Percentiles rank a stretch among this genome's conserved stretches.
These are phyloP conservation scores for Scheffersomyces lignosus DNA, from an alignment of 805 yeast genomes.

Conservation along the genomic window DNA sequence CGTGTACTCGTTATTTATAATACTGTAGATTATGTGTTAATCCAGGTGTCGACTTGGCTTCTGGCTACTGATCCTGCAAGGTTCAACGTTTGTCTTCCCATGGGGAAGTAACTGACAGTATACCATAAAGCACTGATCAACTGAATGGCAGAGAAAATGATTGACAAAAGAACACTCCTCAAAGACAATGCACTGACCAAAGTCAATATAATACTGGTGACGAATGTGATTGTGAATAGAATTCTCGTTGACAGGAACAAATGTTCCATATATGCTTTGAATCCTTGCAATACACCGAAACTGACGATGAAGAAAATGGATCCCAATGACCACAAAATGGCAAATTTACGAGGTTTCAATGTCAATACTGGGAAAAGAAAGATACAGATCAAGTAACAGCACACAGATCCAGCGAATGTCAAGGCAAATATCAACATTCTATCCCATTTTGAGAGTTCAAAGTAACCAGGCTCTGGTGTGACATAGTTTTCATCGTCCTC, in stretches of 20 bases:
- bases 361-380: slow-evolving; percentile 44
- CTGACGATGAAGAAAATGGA: slow-evolving; percentile 46
- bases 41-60: slow-evolving; percentile 46
- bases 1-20: too few relatives aligned
- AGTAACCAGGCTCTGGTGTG: slow-evolving; percentile 44
- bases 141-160: slow-evolving; percentile 42
- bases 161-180: slow-evolving; percentile 38
- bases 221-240: slow-evolving; percentile 37
- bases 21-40: slow-evolving; percentile 29
- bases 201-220: slow-evolving; percentile 40
- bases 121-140: slow-evolving; percentile 44
- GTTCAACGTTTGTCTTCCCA: slow-evolving; percentile 45
- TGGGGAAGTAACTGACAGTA: slow-evolving; percentile 48
- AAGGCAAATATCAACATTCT: slow-evolving; percentile 46
- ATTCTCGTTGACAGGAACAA: slow-evolving; percentile 43
- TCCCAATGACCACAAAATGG: slow-evolving; percentile 48
- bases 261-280: slow-evolving; percentile 39
- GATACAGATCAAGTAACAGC: slow-evolving; percentile 43
- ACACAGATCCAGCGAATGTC: slow-evolving; percentile 42
- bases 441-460: slow-evolving; percentile 47
- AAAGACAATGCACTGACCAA: slow-evolving; percentile 36
- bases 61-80: slow-evolving; percentile 45
- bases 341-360: slow-evolving; percentile 45
- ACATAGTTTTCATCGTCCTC: slow-evolving; percentile 45
- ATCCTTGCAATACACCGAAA: slow-evolving; percentile 47